phyloP scores from a whole-genome alignment of 441 rosid species.

The Dalechampia spathulata region DNA sequence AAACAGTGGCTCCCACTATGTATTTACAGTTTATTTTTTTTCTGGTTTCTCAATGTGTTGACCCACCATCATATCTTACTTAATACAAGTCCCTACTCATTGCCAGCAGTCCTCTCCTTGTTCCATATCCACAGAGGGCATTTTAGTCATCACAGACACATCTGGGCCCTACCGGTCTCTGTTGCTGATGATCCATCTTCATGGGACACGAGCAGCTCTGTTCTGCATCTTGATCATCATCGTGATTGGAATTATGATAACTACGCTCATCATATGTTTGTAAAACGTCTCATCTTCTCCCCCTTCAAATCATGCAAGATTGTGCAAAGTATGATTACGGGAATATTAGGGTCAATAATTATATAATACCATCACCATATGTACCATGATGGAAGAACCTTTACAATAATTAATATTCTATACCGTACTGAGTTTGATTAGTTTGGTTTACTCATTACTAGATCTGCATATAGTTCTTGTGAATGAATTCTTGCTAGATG shows the following conservation, averaged over 20 bases:
- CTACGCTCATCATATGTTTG: not conserved
- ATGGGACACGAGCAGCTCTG: not conserved
- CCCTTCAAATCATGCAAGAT: not conserved
- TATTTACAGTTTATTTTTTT: not conserved
- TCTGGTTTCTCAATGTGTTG: not conserved
- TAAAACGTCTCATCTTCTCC: not conserved
- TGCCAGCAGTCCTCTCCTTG: too few relatives aligned
- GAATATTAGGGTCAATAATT: not conserved
- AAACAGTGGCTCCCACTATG: conserved; percentile 12
- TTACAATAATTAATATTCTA: too few relatives aligned
- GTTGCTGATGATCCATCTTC: conserved; percentile 3
- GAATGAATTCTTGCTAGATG: too few relatives aligned
- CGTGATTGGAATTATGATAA: conserved; percentile 25
- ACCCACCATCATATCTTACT: not conserved
- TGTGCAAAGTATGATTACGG: not conserved
- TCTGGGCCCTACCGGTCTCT: not conserved
- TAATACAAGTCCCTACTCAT: too few relatives aligned
- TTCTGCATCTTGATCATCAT: not conserved
- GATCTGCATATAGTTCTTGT: too few relatives aligned
- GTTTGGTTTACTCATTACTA: too few relatives aligned
- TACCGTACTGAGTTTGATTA: too few relatives aligned
- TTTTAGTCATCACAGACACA: not conserved
- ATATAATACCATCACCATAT: not conserved
- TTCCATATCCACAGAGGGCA: not conserved
- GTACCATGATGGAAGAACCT: too few relatives aligned